Evolutionary conservation across 2,329 filamentous ascomycete genomes (phyloP).

Genomic region (Clarireedia homoeocarpa): DNA sequence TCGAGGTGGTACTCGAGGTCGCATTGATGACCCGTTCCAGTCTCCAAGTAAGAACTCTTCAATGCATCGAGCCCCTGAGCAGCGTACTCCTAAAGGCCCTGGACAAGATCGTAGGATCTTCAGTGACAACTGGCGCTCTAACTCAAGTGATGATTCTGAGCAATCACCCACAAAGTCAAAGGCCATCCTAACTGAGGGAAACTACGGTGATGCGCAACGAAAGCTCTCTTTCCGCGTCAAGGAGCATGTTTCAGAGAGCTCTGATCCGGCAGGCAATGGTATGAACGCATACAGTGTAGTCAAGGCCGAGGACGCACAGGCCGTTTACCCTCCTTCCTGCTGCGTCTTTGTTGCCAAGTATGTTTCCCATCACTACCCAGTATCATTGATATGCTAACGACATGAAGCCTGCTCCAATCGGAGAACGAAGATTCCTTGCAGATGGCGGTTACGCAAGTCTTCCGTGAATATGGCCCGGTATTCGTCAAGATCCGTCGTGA

Average conservation of each 20-base stretch:
- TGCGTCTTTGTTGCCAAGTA: conserved; percentile 63
- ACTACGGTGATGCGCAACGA: conserved; percentile 12
- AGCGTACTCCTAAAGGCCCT: conserved; percentile 20
- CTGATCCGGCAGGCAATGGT: conserved; percentile 1
- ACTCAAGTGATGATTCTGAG: conserved; percentile 18
- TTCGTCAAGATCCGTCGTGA: conserved; percentile 59
- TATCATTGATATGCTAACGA: neutral
- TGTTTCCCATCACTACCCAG: conserved; percentile 25
- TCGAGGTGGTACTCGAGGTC: conserved; percentile 17
- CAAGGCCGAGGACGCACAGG: conserved; percentile 24
- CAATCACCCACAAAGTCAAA: conserved; percentile 1
- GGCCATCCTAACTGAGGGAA: neutral
- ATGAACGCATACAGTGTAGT: conserved; percentile 9
- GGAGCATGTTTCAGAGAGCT: conserved; percentile 11
- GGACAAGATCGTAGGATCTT: conserved; percentile 15
- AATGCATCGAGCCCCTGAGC: conserved; percentile 7
- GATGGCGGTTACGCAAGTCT: conserved; percentile 43
- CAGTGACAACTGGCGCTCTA: conserved; percentile 25
- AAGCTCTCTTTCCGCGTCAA: conserved; percentile 13
- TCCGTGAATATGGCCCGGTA: conserved; percentile 46
- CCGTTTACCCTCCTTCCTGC: conserved; percentile 38
- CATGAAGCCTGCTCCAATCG: conserved; percentile 41
- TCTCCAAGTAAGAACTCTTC: conserved; percentile 11
- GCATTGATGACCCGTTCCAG: conserved; percentile 22
- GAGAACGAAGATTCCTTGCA: conserved; percentile 44